phyloP scores from a whole-genome alignment of 768 basidiomycete species.

The Paxillus ammoniavirescens region DNA sequence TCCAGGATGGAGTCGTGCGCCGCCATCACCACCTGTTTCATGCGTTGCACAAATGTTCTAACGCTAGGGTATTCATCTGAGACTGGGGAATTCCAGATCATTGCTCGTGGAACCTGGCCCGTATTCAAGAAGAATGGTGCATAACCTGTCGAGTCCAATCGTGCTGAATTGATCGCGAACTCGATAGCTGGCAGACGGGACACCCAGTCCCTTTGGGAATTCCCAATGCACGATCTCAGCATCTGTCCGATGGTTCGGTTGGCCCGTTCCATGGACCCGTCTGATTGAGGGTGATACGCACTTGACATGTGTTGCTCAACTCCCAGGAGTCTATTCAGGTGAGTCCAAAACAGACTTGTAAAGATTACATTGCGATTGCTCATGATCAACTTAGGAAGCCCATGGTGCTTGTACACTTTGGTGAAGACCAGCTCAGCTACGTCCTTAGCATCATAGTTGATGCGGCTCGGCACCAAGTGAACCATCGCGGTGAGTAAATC shows the following conservation, averaged over 20 bases:
- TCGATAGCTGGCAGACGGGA: background rate
- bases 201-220: too few species aligned
- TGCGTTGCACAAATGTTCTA: too few species aligned
- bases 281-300: slow-evolving; percentile 43
- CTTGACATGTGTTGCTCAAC: slow-evolving; percentile 36
- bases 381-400: slow-evolving; percentile 37
- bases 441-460: slow-evolving; percentile 31
- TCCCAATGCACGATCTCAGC: slow-evolving; percentile 23
- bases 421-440: slow-evolving; percentile 37
- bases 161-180: slow-evolving; percentile 16
- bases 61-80: too few species aligned
- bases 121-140: background rate
- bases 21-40: too few species aligned
- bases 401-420: slow-evolving; percentile 36
- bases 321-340: slow-evolving; percentile 30
- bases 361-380: slow-evolving; percentile 43
- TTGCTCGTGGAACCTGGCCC: background rate
- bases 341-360: slow-evolving; percentile 42
- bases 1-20: too few species aligned
- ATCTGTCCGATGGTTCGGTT: slow-evolving; percentile 32
- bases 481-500: too few species aligned
- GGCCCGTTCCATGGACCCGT: slow-evolving; percentile 37
- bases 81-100: background rate
- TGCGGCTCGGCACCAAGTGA: slow-evolving; percentile 14
- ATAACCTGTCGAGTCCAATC: background rate